Evolutionary conservation across 1,284 basidiomycete species (phyloP).

Genomic region (Irpex sp.): DNA sequence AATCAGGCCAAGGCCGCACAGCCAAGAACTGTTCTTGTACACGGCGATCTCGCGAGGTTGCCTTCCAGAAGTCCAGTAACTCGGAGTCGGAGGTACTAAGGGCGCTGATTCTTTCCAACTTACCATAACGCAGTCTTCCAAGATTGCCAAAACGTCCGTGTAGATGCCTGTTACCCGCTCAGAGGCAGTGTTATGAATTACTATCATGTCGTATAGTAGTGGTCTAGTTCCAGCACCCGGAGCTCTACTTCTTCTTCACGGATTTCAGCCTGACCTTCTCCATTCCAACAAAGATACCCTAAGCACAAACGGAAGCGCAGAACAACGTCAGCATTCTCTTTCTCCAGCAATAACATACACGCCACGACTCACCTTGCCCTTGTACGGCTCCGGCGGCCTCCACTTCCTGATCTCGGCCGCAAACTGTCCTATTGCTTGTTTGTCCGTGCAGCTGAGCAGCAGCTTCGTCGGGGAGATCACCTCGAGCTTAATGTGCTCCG

Average conservation of each 20-base stretch:
- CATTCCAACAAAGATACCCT: slow-evolving; percentile 90
- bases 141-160: neutral
- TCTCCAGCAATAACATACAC: slow-evolving; percentile 4
- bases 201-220: neutral
- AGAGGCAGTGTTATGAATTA: neutral
- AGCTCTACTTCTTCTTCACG: slow-evolving; percentile 90
- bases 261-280: slow-evolving; percentile 88
- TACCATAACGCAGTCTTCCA: neutral
- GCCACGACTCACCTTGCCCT: slow-evolving; percentile 77
- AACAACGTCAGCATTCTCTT: neutral
- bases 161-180: neutral
- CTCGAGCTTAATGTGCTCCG: slow-evolving; percentile 71
- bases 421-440: slow-evolving; percentile 78
- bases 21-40: neutral
- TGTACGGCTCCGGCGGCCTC: slow-evolving; percentile 94
- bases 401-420: slow-evolving; percentile 81
- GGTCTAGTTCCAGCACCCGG: neutral
- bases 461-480: slow-evolving; percentile 71
- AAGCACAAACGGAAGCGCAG: slow-evolving; percentile 6
- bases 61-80: neutral
- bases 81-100: neutral
- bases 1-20: too few relatives aligned
- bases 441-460: slow-evolving; percentile 64
- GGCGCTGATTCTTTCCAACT: neutral
- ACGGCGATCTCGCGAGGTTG: neutral